Conservation (phyloP, 1,284 basidiomycete species). For the Cryptococcus sp. region DNA sequence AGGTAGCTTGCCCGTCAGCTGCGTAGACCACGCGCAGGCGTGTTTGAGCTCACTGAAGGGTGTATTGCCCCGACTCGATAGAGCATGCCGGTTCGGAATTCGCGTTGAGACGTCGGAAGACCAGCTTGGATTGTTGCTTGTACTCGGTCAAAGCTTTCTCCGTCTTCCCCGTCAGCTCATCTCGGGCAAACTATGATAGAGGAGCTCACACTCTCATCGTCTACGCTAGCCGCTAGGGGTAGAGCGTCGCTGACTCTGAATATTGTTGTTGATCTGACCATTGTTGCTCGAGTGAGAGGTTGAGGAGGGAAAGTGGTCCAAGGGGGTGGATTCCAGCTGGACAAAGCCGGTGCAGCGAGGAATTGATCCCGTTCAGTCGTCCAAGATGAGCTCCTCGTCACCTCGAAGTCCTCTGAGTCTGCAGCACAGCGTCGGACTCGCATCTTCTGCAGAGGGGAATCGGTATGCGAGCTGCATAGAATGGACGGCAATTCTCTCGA, state of each 20-base stretch:
- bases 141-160: constrained; percentile 90
- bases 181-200: neutral
- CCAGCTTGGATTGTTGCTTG: constrained; percentile 96
- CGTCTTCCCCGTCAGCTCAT: constrained; percentile 56
- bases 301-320: neutral
- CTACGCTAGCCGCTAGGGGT: constrained; percentile 87
- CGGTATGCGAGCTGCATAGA: neutral
- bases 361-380: no score
- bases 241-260: constrained; percentile 86
- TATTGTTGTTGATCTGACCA: constrained; percentile 88
- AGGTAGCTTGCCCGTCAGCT: constrained; percentile 66
- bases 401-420: no score
- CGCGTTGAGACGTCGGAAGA: constrained; percentile 87
- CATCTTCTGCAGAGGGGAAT: no score
- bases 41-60: constrained; percentile 66
- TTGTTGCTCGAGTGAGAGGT: constrained; percentile 38
- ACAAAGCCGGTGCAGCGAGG: neutral
- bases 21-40: constrained; percentile 2
- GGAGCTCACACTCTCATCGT: constrained; percentile 76
- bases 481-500: constrained; percentile 17
- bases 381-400: no score
- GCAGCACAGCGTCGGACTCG: no score
- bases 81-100: constrained; percentile 93
- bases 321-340: neutral
- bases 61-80: constrained; percentile 92